Evolutionary conservation across 2,329 filamentous ascomycete species (phyloP).

Genomic region (Emericellopsis atlantica): DNA sequence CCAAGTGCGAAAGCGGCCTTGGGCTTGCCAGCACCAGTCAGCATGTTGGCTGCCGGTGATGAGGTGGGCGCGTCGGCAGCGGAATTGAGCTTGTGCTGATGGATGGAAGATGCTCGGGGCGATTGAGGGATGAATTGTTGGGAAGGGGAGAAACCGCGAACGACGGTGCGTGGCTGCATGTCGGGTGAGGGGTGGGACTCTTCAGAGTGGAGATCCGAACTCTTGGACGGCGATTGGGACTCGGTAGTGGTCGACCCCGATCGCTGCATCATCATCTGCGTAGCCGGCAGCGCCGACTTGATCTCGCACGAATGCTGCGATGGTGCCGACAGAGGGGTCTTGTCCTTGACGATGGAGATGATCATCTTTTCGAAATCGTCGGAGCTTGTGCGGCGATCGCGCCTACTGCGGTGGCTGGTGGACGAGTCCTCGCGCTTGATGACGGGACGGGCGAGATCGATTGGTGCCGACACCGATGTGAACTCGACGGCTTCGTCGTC

Average conservation of each 20-base stretch:
- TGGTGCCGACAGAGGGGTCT: slow-evolving; percentile 40
- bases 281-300: slow-evolving; percentile 21
- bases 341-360: slow-evolving; percentile 81
- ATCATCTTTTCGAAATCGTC: slow-evolving; percentile 91
- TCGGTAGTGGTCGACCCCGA: slow-evolving; percentile 32
- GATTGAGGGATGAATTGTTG: slow-evolving; percentile 40
- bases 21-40: slow-evolving; percentile 45
- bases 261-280: slow-evolving; percentile 8
- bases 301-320: slow-evolving; percentile 21
- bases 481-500: slow-evolving; percentile 57
- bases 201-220: slow-evolving; percentile 33
- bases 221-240: slow-evolving; percentile 38
- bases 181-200: slow-evolving; percentile 15
- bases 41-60: slow-evolving; percentile 48
- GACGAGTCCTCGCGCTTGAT: slow-evolving; percentile 61
- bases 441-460: slow-evolving; percentile 52
- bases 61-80: slow-evolving; percentile 49
- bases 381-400: slow-evolving; percentile 86
- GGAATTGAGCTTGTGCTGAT: slow-evolving; percentile 18
- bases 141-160: slow-evolving; percentile 77
- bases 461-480: slow-evolving; percentile 35
- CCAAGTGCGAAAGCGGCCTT: slow-evolving; percentile 64
- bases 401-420: slow-evolving; percentile 56
- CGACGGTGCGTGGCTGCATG: slow-evolving; percentile 33
- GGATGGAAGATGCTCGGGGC: slow-evolving; percentile 31